Evolutionary conservation across 163 green algal species (phyloP), one percentile per base, ranked within the genome.

Genomic region (Chlorella variabilis): DNA sequence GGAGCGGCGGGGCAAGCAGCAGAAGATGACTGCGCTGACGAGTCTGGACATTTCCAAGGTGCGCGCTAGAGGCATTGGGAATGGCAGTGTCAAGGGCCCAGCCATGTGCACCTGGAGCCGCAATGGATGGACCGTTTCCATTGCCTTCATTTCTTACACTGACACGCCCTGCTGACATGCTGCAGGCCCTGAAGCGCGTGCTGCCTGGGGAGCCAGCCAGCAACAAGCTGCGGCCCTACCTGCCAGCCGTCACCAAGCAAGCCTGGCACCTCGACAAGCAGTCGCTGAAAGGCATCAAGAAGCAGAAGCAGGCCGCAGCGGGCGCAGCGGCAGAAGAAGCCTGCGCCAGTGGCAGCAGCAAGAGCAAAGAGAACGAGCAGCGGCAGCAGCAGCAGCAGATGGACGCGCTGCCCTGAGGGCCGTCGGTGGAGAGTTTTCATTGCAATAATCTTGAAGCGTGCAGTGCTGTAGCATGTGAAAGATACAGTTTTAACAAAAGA

Each of bases 261-360:
- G 81, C 84, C 0, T 88, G 84, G 84, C 71, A 87, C 56, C 67
- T 88, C n/a, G 84, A 89, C 75, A 89, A 89, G 65, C 84, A 85
- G 54, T 88, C 83, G 5, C 71, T 89, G 17, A 85, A 87, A 36
- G 84, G 84, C 25, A 82, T 89, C n/a, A 88, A 88, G 41, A 54
- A 45, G 21, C 63, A 74, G 34, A 85, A 83, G 34, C 39, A 56
- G 25, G 82, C 73, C 20, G 49, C 17, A 17, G 77, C 15, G 2
- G 21, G 38, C n/a, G 33, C 48, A 42, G 62, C 33, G 33, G 62
- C 45, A 5, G 45, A 67, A 42, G 21, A 41, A n/a, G 21, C 13
- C 39, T 33, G 31, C n/a, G n/a, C n/a, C n/a, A n/a, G n/a, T 29
- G 6, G 51, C 34, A 34, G 71, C 34, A 38, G 34, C 2, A 36